Evolutionary conservation across 2,329 filamentous ascomycete genomes (phyloP), one percentile per base, ranked within the genome.

Genomic region (Exophiala sp.): DNA sequence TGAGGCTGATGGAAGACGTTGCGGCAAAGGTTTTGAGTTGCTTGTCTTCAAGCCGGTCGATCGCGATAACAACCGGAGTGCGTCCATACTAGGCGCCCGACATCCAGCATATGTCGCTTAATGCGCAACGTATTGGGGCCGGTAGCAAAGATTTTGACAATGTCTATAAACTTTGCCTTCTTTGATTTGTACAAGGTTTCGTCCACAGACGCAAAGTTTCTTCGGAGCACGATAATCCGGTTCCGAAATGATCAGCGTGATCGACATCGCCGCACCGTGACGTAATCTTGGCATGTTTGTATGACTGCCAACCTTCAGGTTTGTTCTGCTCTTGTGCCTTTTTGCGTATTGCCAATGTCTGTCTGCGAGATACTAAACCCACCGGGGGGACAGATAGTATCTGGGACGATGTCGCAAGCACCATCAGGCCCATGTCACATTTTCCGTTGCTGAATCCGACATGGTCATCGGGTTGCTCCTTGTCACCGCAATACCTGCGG

Each of bases 51-150:
- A 60, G 50, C 73, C 74, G 11, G 72, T 73, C 29, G 73, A 74
- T 54, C 74, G 63, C 7, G 73, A 75, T 54, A 76, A 65, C 43
- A 76, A 63, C 62, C 66, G 73, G 56, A 76, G 72, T 14, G 73
- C 72, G 57, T 76, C 73, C 74, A 76, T 76, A 33, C n/a, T 40
- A 45, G 33, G 32, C 24, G 12, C 9, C 21, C 4, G 5, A 38
- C 34, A 14, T 20, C 24, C 24, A 8, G 24, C 24, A 8, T 5
- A 8, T 5, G 24, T 29, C 7, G 24, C 24, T 10, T 38, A 16
- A 5, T 7, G 11, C 10, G 14, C 35, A 7, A 38, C 35, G 10
- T 12, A 38, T 16, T 38, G 35, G 10, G 5, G 10, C 5, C 14
- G 35, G 5, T 10, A 38, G 35, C 35, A 38, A 12, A 5, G 5